Evolutionary conservation across 2,329 filamentous ascomycete species (phyloP).

Genomic region (Trichoderma sp.): DNA sequence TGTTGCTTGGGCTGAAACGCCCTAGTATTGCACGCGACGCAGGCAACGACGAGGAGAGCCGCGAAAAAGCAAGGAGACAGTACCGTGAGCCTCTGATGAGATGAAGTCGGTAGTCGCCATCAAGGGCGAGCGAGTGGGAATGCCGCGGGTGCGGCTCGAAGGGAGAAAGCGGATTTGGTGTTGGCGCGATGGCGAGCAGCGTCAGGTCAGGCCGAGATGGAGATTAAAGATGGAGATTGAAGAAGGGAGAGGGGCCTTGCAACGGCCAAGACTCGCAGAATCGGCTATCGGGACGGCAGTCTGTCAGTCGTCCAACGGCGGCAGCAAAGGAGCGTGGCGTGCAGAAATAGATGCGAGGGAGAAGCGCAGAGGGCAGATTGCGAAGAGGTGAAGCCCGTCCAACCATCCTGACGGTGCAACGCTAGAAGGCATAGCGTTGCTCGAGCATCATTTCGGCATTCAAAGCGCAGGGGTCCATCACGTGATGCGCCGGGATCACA

Average conservation of each 20-base stretch:
- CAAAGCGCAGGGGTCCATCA: slow-evolving; percentile 7
- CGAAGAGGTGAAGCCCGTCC: slow-evolving; percentile 18
- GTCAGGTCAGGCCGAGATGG: slow-evolving; percentile 17
- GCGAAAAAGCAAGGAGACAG: slow-evolving; percentile 15
- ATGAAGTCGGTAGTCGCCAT: slow-evolving; percentile 45
- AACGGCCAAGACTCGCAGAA: slow-evolving; percentile 3
- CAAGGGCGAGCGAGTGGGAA: slow-evolving; percentile 12
- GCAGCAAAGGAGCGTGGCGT: slow-evolving; percentile 1
- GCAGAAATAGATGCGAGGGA: slow-evolving; percentile 6
- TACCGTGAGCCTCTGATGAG: slow-evolving; percentile 48
- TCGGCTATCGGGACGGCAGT: not conserved
- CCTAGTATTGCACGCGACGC: not conserved
- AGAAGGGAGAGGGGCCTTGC: not conserved
- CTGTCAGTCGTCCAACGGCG: not conserved
- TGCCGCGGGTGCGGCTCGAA: slow-evolving; percentile 11
- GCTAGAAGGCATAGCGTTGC: slow-evolving; percentile 20
- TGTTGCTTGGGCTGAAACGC: slow-evolving; percentile 14
- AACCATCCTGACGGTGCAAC: slow-evolving; percentile 23
- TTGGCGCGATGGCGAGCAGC: slow-evolving; percentile 1
- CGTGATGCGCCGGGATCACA: slow-evolving; percentile 20
- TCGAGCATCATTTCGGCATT: slow-evolving; percentile 23
- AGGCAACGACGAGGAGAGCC: not conserved
- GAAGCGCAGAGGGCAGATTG: slow-evolving; percentile 3
- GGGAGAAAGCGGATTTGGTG: not conserved
- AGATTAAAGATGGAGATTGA: slow-evolving; percentile 6